Conservation (phyloP, 1,284 basidiomycete genomes). For the Athelia sp. region DNA sequence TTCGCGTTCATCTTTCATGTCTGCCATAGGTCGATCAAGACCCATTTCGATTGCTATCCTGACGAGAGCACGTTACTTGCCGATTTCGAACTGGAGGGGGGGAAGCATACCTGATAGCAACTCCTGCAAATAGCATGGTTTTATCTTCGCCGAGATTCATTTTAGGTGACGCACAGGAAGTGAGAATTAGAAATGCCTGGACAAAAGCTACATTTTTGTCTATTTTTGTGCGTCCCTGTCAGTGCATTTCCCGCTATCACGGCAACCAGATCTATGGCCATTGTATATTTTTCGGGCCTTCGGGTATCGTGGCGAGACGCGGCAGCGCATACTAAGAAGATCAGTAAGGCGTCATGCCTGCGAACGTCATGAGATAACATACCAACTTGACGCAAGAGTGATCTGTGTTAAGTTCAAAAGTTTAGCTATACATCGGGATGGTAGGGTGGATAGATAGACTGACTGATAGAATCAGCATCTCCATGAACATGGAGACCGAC, state of each 20-base stretch:
- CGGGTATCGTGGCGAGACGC: conserved; percentile 44
- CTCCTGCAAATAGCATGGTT: conserved; percentile 53
- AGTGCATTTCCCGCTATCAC: conserved; percentile 46
- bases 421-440: no score
- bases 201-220: conserved; percentile 48
- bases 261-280: conserved; percentile 43
- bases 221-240: conserved; percentile 43
- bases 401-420: no score
- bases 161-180: conserved; percentile 51
- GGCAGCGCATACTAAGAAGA: conserved; percentile 47
- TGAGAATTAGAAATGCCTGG: conserved; percentile 48
- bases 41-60: conserved; percentile 51
- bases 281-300: conserved; percentile 40
- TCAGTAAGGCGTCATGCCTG: no score
- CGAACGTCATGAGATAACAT: no score
- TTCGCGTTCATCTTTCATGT: conserved; percentile 33
- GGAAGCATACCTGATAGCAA: conserved; percentile 46
- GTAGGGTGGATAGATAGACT: conserved; percentile 54
- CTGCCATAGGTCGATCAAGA: conserved; percentile 39
- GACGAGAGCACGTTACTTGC: conserved; percentile 2
- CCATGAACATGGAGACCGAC: no score
- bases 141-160: conserved; percentile 53
- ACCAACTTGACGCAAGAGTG: no score
- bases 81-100: neutral
- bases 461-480: conserved; percentile 6